These are phyloP conservation scores for Plenodomus tracheiphilus DNA, from an alignment of 2,329 filamentous ascomycete species.

Conservation along the genomic window DNA sequence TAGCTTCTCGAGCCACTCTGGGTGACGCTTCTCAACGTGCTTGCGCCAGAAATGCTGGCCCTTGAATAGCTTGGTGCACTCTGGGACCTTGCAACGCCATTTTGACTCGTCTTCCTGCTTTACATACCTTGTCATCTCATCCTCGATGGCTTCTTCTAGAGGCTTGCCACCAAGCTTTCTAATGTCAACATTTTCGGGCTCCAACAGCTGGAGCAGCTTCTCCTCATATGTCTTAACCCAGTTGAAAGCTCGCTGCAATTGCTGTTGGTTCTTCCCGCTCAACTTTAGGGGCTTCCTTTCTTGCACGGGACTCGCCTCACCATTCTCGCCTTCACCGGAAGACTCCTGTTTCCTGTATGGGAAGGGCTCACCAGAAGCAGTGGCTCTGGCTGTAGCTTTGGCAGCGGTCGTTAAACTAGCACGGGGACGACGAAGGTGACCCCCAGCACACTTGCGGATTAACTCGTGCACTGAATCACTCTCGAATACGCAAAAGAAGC, in stretches of 20 bases:
- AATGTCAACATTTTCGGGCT: slow-evolving; percentile 84
- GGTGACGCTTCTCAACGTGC: slow-evolving; percentile 93
- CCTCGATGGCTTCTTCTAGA: slow-evolving; percentile 81
- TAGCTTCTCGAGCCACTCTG: slow-evolving; percentile 80
- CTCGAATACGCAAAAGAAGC: slow-evolving; percentile 99
- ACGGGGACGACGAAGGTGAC: slow-evolving; percentile 90
- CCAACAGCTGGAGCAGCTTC: slow-evolving; percentile 89
- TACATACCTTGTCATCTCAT: slow-evolving; percentile 83
- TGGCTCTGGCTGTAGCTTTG: slow-evolving; percentile 83
- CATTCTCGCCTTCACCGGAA: slow-evolving; percentile 66
- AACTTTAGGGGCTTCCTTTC: slow-evolving; percentile 70
- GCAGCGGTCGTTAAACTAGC: slow-evolving; percentile 81
- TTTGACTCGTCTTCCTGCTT: slow-evolving; percentile 98
- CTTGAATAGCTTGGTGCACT: slow-evolving; percentile 96
- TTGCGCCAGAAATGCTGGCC: slow-evolving; percentile 97
- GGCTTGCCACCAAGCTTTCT: slow-evolving; percentile 89
- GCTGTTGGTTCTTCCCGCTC: slow-evolving; percentile 80
- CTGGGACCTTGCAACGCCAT: slow-evolving; percentile 93
- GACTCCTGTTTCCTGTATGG: slow-evolving; percentile 75
- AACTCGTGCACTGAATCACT: slow-evolving; percentile 96
- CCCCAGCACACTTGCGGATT: slow-evolving; percentile 92
- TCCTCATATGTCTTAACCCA: slow-evolving; percentile 99
- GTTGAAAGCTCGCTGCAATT: slow-evolving; percentile 92
- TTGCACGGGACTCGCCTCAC: slow-evolving; percentile 68
- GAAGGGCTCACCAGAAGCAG: slow-evolving; percentile 79